Evolutionary conservation across 192 early-diverging fungal genomes (phyloP), one percentile per base, ranked within the genome.

Genomic region (Haplosporangium gracile): DNA sequence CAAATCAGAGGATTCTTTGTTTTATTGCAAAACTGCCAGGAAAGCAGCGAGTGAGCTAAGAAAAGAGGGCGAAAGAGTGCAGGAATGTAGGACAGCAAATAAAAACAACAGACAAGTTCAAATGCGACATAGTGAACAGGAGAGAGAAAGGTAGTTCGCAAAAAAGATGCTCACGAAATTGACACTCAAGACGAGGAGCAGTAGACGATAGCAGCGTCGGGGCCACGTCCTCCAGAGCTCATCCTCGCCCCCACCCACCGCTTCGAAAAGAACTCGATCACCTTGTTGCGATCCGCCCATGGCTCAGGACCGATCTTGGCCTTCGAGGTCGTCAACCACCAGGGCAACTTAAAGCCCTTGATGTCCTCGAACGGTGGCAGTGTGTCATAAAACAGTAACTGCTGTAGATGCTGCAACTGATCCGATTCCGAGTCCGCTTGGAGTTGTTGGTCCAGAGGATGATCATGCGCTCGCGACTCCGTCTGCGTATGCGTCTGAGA

Each of bases 231-330:
- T 32, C 60, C 29, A 65, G 60, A 32, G 26, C 60, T 65, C 60
- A 65, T 65, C 60, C 60, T 65, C 26, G 60, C 60, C 29, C 32
- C 60, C 29, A 65, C 60, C 60, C 60, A 65, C 13, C 60, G 8
- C 26, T 65, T 65, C 29, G 60, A 65, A 65, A 65, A 65, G 60
- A 65, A 65, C 13, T 65, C 60, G 11, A 65, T 65, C 29, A 65
- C 29, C 13, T 65, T 65, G 60, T 65, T 65, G 13, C 60, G 60
- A 29, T 65, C 60, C 11, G 4, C 29, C 60, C 60, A 65, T 32
- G n/a, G 60, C 60, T 32, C 29, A 32, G 11, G n/a, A 15, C 26
- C 60, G 32, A 29, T 15, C 29, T 32, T 65, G 10, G 26, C 11
- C 60, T 65, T 65, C 60, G 5, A 65, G n/a, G 9, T 60, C 49